A percentile compares a stretch with the other conserved stretches of the same genome.
Conservation (phyloP, 2,329 filamentous ascomycete genomes). For the Penicillium sp. region DNA sequence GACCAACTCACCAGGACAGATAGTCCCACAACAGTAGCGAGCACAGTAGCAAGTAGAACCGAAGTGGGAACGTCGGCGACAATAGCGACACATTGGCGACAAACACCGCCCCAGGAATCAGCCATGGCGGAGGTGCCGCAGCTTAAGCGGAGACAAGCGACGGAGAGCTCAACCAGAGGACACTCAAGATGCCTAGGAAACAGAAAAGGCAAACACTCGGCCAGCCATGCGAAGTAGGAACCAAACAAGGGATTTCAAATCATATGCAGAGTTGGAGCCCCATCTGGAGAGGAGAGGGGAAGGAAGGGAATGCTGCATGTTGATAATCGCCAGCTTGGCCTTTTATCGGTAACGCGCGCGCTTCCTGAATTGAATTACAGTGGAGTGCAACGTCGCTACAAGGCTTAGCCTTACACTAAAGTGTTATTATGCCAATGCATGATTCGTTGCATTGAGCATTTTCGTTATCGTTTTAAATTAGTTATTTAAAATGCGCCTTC, state of each 20-base stretch:
- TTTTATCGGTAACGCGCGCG: conserved; percentile 24
- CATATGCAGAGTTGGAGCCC: conserved; percentile 2
- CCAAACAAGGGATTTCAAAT: background rate
- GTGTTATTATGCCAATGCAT: conserved; percentile 4
- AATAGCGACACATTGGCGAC: conserved; percentile 32
- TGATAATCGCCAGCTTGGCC: conserved; percentile 26
- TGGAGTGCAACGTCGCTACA: conserved; percentile 4
- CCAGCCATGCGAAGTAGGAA: conserved; percentile 14
- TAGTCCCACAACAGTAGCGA: conserved; percentile 30
- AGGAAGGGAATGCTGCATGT: conserved; percentile 5
- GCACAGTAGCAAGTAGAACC: conserved; percentile 27
- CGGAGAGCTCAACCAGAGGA: conserved; percentile 8
- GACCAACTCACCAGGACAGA: conserved; percentile 32
- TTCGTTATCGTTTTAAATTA: background rate
- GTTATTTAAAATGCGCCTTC: background rate
- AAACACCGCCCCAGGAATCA: conserved; percentile 27
- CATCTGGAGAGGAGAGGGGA: conserved; percentile 1
- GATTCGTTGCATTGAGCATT: conserved; percentile 1
- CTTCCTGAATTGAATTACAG: conserved; percentile 12
- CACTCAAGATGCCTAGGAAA: conserved; percentile 12
- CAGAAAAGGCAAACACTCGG: conserved; percentile 11
- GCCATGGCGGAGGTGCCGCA: conserved; percentile 23
- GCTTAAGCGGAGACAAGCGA: conserved; percentile 5
- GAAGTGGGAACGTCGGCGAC: conserved; percentile 27
- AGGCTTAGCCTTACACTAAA: background rate